Percentiles rank a stretch among this genome's conserved stretches.
phyloP scores from a whole-genome alignment of 2,329 filamentous ascomycete genomes.

The Lasiodiplodia citricola region DNA sequence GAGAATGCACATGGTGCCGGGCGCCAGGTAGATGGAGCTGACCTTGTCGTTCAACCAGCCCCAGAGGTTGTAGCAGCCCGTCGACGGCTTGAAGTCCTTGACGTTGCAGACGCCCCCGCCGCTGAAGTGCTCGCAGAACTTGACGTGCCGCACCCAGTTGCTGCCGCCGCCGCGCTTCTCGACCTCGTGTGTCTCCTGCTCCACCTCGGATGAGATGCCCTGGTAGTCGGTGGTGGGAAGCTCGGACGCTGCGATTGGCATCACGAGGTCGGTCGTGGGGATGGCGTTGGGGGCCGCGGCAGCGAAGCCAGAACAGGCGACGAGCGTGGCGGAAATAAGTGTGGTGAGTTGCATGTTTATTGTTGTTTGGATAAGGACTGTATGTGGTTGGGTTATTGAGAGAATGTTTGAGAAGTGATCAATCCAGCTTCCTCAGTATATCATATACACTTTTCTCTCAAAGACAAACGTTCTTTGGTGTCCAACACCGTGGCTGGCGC shows the following conservation, averaged over 20 bases:
- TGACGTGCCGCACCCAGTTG: background rate
- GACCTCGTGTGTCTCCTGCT: background rate
- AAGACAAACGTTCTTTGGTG: background rate
- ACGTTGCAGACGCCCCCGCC: background rate
- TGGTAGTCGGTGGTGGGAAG: background rate
- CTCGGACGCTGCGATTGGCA: background rate
- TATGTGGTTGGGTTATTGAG: background rate
- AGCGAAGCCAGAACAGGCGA: conserved; percentile 4
- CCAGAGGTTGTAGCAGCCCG: conserved; percentile 7
- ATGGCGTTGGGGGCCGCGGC: background rate
- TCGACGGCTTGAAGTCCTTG: conserved; percentile 1
- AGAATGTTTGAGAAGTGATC: background rate
- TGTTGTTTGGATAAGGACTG: background rate
- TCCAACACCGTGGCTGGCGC: background rate
- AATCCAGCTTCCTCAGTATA: background rate
- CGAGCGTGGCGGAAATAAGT: conserved; percentile 2
- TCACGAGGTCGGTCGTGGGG: background rate
- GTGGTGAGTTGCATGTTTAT: conserved; percentile 9
- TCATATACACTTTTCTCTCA: conserved; percentile 1
- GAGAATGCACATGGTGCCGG: background rate
- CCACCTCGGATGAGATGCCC: background rate
- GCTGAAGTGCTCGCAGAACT: background rate
- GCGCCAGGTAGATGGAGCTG: background rate
- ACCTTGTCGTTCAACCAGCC: background rate
- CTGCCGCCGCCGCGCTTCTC: conserved; percentile 2